phyloP scores from a whole-genome alignment of 179 eudicot species.

The Silene coronaria region DNA sequence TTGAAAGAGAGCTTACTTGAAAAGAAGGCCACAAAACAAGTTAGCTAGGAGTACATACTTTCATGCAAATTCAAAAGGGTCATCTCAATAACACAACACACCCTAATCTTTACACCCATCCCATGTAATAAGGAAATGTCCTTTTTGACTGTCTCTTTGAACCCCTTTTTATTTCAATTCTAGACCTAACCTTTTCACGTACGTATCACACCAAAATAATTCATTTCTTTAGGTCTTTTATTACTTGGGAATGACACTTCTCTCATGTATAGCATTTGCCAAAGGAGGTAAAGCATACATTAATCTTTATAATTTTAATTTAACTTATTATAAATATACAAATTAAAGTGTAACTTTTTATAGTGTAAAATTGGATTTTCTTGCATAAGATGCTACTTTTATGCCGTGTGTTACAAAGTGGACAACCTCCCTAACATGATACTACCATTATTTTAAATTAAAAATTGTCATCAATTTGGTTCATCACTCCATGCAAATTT shows the following conservation, averaged over 20 bases:
- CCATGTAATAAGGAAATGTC: constrained; percentile 40
- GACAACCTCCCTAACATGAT: background rate
- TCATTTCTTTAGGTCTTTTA: background rate
- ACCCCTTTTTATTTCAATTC: constrained; percentile 14
- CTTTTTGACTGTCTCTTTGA: constrained; percentile 44
- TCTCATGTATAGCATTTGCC: constrained; percentile 24
- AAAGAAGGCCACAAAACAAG: too few species aligned
- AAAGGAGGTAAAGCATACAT: background rate
- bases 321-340: constrained; percentile 12
- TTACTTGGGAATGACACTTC: constrained; percentile 28
- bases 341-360: constrained; percentile 19
- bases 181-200: constrained; percentile 36
- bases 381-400: constrained; percentile 14
- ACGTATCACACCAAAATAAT: constrained; percentile 27
- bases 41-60: background rate
- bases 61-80: too few species aligned
- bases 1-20: too few species aligned
- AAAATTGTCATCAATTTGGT: background rate
- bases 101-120: constrained; percentile 29
- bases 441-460: background rate
- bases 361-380: constrained; percentile 18
- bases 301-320: constrained; percentile 6
- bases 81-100: too few species aligned
- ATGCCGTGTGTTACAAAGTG: constrained; percentile 13
- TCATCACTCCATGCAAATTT: background rate